phyloP scores from a whole-genome alignment of 257 asterid species.

The Capsicum baccatum region DNA sequence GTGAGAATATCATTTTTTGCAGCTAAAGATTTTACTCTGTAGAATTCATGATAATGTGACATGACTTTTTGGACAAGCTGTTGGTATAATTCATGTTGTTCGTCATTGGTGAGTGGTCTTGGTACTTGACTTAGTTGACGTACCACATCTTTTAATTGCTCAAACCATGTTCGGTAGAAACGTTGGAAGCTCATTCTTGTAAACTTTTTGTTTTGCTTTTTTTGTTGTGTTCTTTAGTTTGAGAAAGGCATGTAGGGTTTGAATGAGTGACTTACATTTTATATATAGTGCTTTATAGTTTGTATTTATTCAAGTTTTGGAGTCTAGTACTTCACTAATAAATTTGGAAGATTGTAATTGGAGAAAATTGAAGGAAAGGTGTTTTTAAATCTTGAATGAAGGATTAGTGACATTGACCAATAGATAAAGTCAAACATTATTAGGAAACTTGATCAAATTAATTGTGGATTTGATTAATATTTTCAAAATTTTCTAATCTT shows the following conservation, averaged over 20 bases:
- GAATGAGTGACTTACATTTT: background rate
- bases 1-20: conserved; percentile 53
- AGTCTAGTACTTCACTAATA: too few relatives aligned
- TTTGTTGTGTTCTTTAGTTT: background rate
- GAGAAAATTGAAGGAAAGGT: too few relatives aligned
- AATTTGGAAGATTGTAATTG: too few relatives aligned
- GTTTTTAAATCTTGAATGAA: too few relatives aligned
- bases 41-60: conserved; percentile 62
- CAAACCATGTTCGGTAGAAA: conserved; percentile 59
- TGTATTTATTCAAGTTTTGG: too few relatives aligned
- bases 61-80: conserved; percentile 50
- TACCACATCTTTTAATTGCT: conserved; percentile 51
- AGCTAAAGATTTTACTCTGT: conserved; percentile 52
- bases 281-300: background rate
- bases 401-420: too few relatives aligned
- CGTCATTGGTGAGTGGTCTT: conserved; percentile 44
- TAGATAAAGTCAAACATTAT: too few relatives aligned
- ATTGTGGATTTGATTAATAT: too few relatives aligned
- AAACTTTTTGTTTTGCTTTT: background rate
- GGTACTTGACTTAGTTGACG: conserved; percentile 51
- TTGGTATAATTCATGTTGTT: conserved; percentile 39
- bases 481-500: too few relatives aligned
- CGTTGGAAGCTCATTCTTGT: conserved; percentile 48
- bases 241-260: background rate
- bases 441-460: too few relatives aligned